Evolutionary conservation across 805 yeast species (phyloP).

Genomic region (Kuraishia piskuri): DNA sequence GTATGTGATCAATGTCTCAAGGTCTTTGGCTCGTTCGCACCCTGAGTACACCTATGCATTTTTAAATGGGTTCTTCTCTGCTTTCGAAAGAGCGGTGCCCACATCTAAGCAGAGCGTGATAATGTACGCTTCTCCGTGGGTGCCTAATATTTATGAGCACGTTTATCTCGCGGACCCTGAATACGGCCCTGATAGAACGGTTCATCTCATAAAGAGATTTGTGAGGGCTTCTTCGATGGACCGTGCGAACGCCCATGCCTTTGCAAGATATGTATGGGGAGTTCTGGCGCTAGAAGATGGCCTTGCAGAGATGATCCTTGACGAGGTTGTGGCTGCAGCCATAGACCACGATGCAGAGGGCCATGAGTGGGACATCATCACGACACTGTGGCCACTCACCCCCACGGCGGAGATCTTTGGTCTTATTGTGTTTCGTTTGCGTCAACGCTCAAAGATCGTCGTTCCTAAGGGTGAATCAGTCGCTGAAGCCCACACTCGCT

Average conservation of each 20-base stretch:
- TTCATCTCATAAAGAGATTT: slow-evolving; percentile 53
- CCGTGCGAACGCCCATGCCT: slow-evolving; percentile 37
- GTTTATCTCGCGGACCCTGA: slow-evolving; percentile 47
- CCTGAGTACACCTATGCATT: slow-evolving; percentile 59
- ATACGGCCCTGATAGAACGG: slow-evolving; percentile 51
- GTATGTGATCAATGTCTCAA: slow-evolving; percentile 49
- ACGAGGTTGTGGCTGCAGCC: slow-evolving; percentile 67
- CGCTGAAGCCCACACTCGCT: slow-evolving; percentile 41
- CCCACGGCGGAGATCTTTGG: slow-evolving; percentile 74
- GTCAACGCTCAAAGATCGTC: slow-evolving; percentile 43
- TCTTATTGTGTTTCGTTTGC: slow-evolving; percentile 47
- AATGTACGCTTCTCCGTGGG: slow-evolving; percentile 65
- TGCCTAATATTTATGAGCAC: slow-evolving; percentile 50
- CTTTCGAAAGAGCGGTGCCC: slow-evolving; percentile 32
- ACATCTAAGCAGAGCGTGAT: slow-evolving; percentile 32
- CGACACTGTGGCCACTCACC: slow-evolving; percentile 50
- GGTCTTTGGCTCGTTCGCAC: slow-evolving; percentile 42
- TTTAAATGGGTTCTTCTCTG: slow-evolving; percentile 37
- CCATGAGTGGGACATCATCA: slow-evolving; percentile 54
- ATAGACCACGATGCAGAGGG: slow-evolving; percentile 74
- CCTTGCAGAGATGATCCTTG: slow-evolving; percentile 49
- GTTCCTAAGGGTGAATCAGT: slow-evolving; percentile 36
- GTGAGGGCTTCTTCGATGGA: slow-evolving; percentile 48
- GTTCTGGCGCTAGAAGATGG: slow-evolving; percentile 53
- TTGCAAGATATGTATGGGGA: slow-evolving; percentile 61